Base-by-base conservation (phyloP, 352 stramenopile genomes). In the Globisporangium okanoganense region DNA sequence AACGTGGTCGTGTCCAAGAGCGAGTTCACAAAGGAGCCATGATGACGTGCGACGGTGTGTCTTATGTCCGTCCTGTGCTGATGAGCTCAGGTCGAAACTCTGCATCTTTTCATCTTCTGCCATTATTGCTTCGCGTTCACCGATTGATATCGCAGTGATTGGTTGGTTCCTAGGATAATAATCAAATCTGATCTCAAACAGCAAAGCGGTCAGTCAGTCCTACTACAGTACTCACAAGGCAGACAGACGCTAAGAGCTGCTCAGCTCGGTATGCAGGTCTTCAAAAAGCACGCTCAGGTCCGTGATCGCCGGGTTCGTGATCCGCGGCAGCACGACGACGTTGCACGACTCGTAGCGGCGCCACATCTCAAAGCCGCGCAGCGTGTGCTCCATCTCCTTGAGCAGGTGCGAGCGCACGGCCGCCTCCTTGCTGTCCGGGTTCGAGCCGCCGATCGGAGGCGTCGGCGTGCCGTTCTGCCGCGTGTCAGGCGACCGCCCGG, bases 1-100 rank as follows among this genome's bases (percentile, higher is more conserved):
- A 85, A 88, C 57, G 85, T 94, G 27, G 82, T 87, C 16, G 87
- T 96, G n/a, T 95, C 85, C 69, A 96, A 94, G 65, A 95, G 79
- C 72, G 86, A 95, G 67, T 93, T 92, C 55, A 78, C 73, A 8
- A 95, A 95, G 64, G 76, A 91, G 63, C 64, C 71, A 25, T 89
- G 75, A 44, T 3, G 29, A 33, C 29, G 6, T 33, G 29, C 29
- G 3, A 6, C 29, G 3, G 29, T 33, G 29, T 33, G 3, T 44
- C 16, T 44, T 44, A 20, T 14, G 5, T 44, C n/a, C 36, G 5
- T 33, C 29, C 14, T 20, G 38, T 22, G 38, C 38, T 44, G 38
- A 5, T 13, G 36, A 12, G 9, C 36, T 41, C n/a, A n/a, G 29
- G 29, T 6, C 3, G 29, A 33, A 6, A 33, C 38, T 44, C 36